A percentile compares a stretch with the other conserved stretches of the same genome.
Conservation (phyloP, 768 basidiomycete genomes). For the Xerocomellus intermedius region DNA sequence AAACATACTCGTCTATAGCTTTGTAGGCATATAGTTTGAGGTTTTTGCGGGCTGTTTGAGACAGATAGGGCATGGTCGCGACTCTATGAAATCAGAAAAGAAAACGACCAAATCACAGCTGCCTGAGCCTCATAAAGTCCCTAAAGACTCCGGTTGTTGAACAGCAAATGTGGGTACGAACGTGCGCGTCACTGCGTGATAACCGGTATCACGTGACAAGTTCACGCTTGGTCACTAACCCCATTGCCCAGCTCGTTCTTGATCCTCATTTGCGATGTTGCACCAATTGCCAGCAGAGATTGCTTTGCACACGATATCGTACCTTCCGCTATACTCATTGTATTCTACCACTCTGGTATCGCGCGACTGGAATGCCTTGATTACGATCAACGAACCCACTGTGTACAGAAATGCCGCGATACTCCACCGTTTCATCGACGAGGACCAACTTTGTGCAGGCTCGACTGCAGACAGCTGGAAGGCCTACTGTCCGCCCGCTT, state of each 20-base stretch:
- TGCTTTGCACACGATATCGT: slow-evolving; percentile 46
- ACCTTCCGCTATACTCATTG: slow-evolving; percentile 49
- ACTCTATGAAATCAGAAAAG: not conserved
- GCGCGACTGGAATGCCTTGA: slow-evolving; percentile 47
- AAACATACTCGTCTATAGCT: slow-evolving; percentile 72
- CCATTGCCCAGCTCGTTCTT: not conserved
- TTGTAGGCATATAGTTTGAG: slow-evolving; percentile 79
- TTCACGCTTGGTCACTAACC: slow-evolving; percentile 1
- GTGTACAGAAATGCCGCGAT: slow-evolving; percentile 62
- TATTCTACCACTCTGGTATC: slow-evolving; percentile 37
- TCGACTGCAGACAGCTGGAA: slow-evolving; percentile 51
- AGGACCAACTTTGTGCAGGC: slow-evolving; percentile 29
- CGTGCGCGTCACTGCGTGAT: too few relatives aligned
- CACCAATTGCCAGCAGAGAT: slow-evolving; percentile 57
- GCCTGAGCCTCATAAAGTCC: not conserved
- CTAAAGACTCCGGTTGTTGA: too few relatives aligned
- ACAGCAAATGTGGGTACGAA: not conserved
- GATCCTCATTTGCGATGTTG: slow-evolving; percentile 31
- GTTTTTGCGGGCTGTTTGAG: slow-evolving; percentile 64
- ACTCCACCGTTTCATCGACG: slow-evolving; percentile 46
- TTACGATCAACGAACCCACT: slow-evolving; percentile 43
- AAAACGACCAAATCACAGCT: not conserved
- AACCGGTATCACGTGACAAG: slow-evolving; percentile 1
- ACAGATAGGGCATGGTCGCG: slow-evolving; percentile 60
- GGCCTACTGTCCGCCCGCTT: slow-evolving; percentile 47